Evolutionary conservation across 345 rosid species (phyloP).

Genomic region (Populus pruinosa): DNA sequence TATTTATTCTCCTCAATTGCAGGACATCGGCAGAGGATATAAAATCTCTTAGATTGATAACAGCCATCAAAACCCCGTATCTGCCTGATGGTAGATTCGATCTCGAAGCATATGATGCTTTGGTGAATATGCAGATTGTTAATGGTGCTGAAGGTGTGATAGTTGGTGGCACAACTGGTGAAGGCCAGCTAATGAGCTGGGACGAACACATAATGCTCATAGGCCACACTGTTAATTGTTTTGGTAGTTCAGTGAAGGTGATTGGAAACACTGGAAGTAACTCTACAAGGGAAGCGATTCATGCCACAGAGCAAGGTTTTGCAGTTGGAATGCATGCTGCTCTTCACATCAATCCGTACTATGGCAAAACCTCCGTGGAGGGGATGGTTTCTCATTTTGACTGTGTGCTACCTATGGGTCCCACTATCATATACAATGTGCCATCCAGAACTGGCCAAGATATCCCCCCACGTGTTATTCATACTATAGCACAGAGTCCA

Average conservation of each 20-base stretch:
- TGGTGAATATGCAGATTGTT: conserved; percentile 65
- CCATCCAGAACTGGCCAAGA: conserved; percentile 83
- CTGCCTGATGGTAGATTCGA: conserved; percentile 91
- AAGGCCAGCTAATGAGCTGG: conserved; percentile 96
- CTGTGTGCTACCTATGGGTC: conserved; percentile 77
- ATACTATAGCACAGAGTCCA: conserved; percentile 46
- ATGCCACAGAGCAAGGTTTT: conserved; percentile 87
- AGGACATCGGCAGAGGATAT: conserved; percentile 77
- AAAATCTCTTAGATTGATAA: conserved; percentile 64
- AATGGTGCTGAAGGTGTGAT: conserved; percentile 75
- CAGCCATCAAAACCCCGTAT: conserved; percentile 93
- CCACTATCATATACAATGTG: conserved; percentile 78
- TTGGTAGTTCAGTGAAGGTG: conserved; percentile 68
- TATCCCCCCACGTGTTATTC: conserved; percentile 61
- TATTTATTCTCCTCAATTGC: conserved; percentile 16
- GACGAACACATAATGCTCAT: conserved; percentile 93
- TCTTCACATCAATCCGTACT: conserved; percentile 90
- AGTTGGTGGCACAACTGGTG: conserved; percentile 92
- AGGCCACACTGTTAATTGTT: conserved; percentile 78
- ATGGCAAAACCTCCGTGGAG: conserved; percentile 79
- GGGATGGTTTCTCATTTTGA: conserved; percentile 72
- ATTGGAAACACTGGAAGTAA: conserved; percentile 88
- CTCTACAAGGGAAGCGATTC: conserved; percentile 86
- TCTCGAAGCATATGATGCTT: conserved; percentile 77
- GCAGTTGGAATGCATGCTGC: conserved; percentile 95